phyloP scores from a whole-genome alignment of 495 filamentous ascomycete genomes.

The Tuber melanosporum region DNA sequence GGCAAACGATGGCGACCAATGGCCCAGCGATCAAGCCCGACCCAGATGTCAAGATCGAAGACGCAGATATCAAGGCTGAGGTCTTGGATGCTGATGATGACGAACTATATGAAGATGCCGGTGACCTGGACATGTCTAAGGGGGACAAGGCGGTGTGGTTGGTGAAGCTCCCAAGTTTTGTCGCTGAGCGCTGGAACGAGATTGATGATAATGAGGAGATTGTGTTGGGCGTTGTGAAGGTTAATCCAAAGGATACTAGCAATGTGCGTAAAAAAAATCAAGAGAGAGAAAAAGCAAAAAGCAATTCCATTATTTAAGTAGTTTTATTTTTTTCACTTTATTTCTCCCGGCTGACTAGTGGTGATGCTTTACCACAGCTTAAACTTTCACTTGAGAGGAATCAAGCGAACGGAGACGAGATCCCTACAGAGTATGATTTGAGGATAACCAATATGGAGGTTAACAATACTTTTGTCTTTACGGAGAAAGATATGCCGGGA shows the following conservation, averaged over 20 bases:
- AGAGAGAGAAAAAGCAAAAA: background rate
- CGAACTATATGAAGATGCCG: conserved; percentile 40
- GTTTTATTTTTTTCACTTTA: conserved; percentile 9
- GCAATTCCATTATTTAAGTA: conserved; percentile 8
- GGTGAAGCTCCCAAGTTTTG: conserved; percentile 39
- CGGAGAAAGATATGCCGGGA: conserved; percentile 81
- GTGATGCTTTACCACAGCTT: conserved; percentile 16
- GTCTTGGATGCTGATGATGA: conserved; percentile 33
- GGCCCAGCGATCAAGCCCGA: background rate
- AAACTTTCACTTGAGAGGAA: conserved; percentile 36
- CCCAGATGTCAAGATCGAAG: background rate
- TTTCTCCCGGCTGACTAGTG: background rate
- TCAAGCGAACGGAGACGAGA: conserved; percentile 43
- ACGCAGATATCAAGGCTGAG: conserved; percentile 19
- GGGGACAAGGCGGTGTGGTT: conserved; percentile 38
- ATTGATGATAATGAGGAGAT: conserved; percentile 43
- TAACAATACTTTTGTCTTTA: conserved; percentile 81
- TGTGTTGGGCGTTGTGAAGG: conserved; percentile 36
- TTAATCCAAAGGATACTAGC: conserved; percentile 32
- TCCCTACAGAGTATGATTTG: conserved; percentile 80
- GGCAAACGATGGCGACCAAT: background rate
- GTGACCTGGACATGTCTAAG: conserved; percentile 35
- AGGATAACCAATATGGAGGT: conserved; percentile 57
- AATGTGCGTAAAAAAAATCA: background rate
- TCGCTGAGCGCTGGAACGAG: conserved; percentile 41